Evolutionary conservation across 108 stramenopile species (phyloP).

Genomic region (Ochromonas danica): DNA sequence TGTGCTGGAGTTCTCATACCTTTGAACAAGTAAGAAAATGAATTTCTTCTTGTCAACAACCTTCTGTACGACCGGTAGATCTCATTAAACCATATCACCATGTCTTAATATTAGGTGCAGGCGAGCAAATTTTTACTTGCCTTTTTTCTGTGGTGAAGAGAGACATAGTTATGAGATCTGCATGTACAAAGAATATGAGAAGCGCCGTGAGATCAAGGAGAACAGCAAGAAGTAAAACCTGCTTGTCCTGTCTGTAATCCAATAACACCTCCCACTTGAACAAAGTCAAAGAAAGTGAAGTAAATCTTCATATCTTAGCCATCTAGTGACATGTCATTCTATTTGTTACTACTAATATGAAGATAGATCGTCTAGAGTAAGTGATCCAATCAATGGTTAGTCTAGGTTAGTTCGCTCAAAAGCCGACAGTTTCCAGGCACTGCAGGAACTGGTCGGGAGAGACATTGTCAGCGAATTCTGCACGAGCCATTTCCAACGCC

Average conservation of each 20-base stretch:
- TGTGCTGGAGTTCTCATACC: constrained; percentile 17
- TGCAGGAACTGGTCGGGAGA: constrained; percentile 86
- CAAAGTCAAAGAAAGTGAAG: too few species aligned
- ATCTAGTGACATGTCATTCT: too few species aligned
- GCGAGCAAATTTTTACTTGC: neutral
- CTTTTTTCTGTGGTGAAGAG: neutral
- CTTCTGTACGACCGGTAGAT: neutral
- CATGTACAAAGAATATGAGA: constrained; percentile 29
- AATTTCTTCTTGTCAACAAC: neutral
- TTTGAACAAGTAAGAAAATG: constrained; percentile 26
- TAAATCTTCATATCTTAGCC: too few species aligned
- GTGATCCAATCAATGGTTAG: too few species aligned
- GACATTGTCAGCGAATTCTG: constrained; percentile 60
- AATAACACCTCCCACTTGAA: too few species aligned
- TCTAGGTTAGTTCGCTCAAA: too few species aligned
- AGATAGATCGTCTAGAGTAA: too few species aligned
- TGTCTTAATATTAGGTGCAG: neutral
- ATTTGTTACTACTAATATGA: too few species aligned
- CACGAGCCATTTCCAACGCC: constrained; percentile 81
- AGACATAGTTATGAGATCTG: constrained; percentile 20
- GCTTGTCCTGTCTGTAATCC: too few species aligned
- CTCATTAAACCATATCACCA: neutral
- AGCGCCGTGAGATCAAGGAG: constrained; percentile 2
- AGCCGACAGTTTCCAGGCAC: constrained; percentile 90
- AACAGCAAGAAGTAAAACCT: neutral